phyloP scores from a whole-genome alignment of 2,329 filamentous ascomycete genomes.

The Ophiostoma novo-ulmi region DNA sequence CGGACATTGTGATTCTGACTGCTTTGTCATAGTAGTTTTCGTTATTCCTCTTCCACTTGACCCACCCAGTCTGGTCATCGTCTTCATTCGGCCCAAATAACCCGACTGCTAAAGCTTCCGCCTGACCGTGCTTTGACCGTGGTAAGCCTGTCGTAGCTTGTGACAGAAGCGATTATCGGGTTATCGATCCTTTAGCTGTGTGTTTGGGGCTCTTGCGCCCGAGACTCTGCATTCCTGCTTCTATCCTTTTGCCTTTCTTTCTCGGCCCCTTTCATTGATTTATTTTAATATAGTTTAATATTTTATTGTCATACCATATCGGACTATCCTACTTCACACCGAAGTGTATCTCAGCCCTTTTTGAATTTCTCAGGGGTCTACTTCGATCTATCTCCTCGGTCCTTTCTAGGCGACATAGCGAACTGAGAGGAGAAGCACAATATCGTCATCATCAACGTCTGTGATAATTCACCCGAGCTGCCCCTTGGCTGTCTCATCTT shows the following conservation, averaged over 20 bases:
- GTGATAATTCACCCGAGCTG: constrained; percentile 22
- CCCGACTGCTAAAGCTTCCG: constrained; percentile 20
- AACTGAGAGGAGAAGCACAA: constrained; percentile 18
- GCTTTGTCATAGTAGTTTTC: not conserved
- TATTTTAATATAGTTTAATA: not conserved
- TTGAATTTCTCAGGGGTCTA: not conserved
- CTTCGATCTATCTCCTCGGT: not conserved
- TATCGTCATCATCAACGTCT: not conserved
- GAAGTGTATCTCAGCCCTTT: not conserved
- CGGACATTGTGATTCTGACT: not conserved
- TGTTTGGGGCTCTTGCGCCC: not conserved
- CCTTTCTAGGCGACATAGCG: constrained; percentile 12
- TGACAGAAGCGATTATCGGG: constrained; percentile 18
- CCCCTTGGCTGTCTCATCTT: not conserved
- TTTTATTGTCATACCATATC: not conserved
- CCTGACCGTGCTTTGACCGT: constrained; percentile 21
- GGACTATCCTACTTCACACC: not conserved
- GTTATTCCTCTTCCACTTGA: not conserved
- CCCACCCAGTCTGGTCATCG: not conserved
- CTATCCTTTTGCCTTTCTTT: not conserved
- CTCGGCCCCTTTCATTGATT: not conserved
- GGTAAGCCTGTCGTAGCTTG: constrained; percentile 17
- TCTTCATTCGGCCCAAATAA: constrained; percentile 6
- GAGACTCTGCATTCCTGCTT: too few relatives aligned
- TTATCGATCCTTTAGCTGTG: not conserved